phyloP scores from a whole-genome alignment of 2,329 filamentous ascomycete species.

The Microdochium nivale region DNA sequence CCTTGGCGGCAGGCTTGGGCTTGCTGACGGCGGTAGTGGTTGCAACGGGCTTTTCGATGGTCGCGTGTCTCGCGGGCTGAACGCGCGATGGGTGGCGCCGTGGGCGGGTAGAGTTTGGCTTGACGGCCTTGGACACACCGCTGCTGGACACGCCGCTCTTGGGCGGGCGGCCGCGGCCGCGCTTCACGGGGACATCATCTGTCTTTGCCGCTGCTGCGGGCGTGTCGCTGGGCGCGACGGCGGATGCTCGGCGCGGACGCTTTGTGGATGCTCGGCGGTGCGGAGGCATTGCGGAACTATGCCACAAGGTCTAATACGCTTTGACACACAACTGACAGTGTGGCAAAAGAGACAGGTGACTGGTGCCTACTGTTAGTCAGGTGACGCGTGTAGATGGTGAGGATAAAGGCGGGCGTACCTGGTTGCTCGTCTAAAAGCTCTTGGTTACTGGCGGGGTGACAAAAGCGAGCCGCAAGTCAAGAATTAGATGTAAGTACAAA shows the following conservation, averaged over 20 bases:
- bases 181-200: conserved; percentile 17
- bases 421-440: too few species aligned
- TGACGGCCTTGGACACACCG: conserved; percentile 11
- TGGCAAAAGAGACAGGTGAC: too few species aligned
- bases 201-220: conserved; percentile 6
- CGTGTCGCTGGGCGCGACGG: conserved; percentile 1
- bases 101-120: conserved; percentile 31
- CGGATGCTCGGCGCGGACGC: neutral
- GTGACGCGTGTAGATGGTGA: too few species aligned
- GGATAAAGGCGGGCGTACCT: too few species aligned
- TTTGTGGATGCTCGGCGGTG: neutral
- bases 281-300: neutral
- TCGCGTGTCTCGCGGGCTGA: conserved; percentile 6
- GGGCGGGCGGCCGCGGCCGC: conserved; percentile 27
- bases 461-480: too few species aligned
- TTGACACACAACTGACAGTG: too few species aligned
- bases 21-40: conserved; percentile 6
- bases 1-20: neutral
- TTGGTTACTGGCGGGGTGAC: too few species aligned
- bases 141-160: conserved; percentile 30
- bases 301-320: too few species aligned
- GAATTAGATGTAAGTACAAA: too few species aligned
- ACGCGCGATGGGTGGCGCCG: conserved; percentile 37
- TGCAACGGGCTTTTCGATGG: conserved; percentile 7
- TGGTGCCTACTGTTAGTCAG: too few species aligned